These are phyloP conservation scores for Monosporascus sp. DNA, from an alignment of 2,329 filamentous ascomycete genomes.

Conservation along the genomic window DNA sequence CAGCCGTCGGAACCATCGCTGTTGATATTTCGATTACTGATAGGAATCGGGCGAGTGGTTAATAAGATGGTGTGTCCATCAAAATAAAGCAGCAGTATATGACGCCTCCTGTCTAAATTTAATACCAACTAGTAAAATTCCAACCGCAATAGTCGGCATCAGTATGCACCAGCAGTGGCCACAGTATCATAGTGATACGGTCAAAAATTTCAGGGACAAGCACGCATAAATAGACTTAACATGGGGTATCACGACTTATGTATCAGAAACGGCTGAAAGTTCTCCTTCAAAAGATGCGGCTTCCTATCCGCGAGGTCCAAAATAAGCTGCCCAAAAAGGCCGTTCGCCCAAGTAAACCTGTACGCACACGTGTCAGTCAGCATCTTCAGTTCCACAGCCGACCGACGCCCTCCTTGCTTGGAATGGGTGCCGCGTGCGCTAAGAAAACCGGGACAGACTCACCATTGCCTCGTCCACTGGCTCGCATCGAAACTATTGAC, in stretches of 20 bases:
- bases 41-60: too few species aligned
- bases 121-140: too few species aligned
- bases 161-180: too few species aligned
- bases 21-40: too few species aligned
- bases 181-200: too few species aligned
- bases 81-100: too few species aligned
- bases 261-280: constrained; percentile 28
- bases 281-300: constrained; percentile 43
- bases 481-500: constrained; percentile 58
- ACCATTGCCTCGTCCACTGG: constrained; percentile 41
- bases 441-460: constrained; percentile 11
- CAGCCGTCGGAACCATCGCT: too few species aligned
- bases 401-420: neutral
- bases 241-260: neutral
- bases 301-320: constrained; percentile 68
- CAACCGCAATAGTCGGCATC: too few species aligned
- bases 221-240: too few species aligned
- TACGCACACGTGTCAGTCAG: constrained; percentile 20
- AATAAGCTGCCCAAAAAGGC: constrained; percentile 78
- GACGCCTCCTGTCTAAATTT: too few species aligned
- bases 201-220: too few species aligned
- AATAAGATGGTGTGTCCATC: too few species aligned
- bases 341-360: constrained; percentile 90
- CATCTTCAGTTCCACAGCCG: neutral
- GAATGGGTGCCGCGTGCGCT: neutral